Evolutionary conservation across 2,329 filamentous ascomycete species (phyloP).

Genomic region (Fusarium sp.): DNA sequence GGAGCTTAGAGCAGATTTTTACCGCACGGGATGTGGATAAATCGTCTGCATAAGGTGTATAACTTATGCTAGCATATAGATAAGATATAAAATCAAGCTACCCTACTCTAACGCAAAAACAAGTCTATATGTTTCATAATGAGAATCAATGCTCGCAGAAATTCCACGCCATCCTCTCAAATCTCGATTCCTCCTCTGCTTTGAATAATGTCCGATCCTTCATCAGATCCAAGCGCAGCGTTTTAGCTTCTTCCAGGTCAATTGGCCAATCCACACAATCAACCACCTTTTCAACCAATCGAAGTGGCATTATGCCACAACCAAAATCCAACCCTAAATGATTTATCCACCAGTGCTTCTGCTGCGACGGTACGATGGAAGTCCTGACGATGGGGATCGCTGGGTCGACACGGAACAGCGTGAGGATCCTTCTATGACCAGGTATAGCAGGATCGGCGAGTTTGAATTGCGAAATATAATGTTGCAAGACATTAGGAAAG

Average conservation of each 20-base stretch:
- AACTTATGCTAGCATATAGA: background rate
- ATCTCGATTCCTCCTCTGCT: background rate
- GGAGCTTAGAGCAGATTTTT: too few relatives aligned
- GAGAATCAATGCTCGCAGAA: background rate
- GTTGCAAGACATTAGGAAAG: slow-evolving; percentile 1
- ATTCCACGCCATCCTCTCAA: background rate
- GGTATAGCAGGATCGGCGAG: background rate
- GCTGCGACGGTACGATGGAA: background rate
- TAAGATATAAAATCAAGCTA: background rate
- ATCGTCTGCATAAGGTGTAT: too few relatives aligned
- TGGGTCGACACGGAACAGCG: background rate
- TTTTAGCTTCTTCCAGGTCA: background rate
- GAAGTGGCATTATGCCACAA: fast-evolving
- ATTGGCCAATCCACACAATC: background rate
- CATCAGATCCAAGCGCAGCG: background rate
- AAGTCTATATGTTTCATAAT: background rate
- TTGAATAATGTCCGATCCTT: background rate
- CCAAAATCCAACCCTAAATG: background rate
- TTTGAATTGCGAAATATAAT: background rate
- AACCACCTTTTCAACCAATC: background rate
- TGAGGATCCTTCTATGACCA: slow-evolving; percentile 4
- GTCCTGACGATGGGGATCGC: background rate
- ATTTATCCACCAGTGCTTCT: background rate
- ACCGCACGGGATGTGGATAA: too few relatives aligned
- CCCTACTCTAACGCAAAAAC: background rate